phyloP scores from a whole-genome alignment of 108 stramenopile genomes.

The Nitzschia sp. region DNA sequence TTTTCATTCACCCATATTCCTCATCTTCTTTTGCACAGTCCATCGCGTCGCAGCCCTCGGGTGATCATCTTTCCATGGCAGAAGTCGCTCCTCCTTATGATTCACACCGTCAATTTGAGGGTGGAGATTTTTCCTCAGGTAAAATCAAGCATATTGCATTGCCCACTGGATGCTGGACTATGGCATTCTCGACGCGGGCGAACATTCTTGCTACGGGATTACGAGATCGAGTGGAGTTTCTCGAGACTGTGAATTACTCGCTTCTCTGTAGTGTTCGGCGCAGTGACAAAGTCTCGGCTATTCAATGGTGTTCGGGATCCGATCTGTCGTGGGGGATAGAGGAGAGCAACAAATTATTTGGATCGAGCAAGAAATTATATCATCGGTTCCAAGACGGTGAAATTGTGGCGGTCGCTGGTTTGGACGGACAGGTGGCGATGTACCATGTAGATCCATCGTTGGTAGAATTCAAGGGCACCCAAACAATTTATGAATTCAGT shows the following conservation, averaged over 20 bases:
- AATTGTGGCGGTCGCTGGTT: conserved; percentile 26
- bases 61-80: background rate
- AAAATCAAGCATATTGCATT: conserved; percentile 8
- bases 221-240: conserved; percentile 20
- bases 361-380: background rate
- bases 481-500: conserved; percentile 1
- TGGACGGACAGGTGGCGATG: conserved; percentile 20
- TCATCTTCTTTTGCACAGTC: background rate
- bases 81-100: background rate
- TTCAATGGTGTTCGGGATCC: conserved; percentile 23
- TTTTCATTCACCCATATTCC: background rate
- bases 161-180: conserved; percentile 16
- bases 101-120: conserved; percentile 1
- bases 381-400: background rate
- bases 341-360: no score
- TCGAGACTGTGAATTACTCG: conserved; percentile 21
- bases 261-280: background rate
- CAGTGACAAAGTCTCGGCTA: conserved; percentile 21
- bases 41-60: background rate
- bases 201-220: conserved; percentile 27
- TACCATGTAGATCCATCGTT: conserved; percentile 12
- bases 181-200: conserved; percentile 16
- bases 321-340: no score
- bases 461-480: conserved; percentile 12
- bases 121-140: conserved; percentile 27